Evolutionary conservation across 2,329 filamentous ascomycete genomes (phyloP).

Genomic region (Laburnicola sp.): DNA sequence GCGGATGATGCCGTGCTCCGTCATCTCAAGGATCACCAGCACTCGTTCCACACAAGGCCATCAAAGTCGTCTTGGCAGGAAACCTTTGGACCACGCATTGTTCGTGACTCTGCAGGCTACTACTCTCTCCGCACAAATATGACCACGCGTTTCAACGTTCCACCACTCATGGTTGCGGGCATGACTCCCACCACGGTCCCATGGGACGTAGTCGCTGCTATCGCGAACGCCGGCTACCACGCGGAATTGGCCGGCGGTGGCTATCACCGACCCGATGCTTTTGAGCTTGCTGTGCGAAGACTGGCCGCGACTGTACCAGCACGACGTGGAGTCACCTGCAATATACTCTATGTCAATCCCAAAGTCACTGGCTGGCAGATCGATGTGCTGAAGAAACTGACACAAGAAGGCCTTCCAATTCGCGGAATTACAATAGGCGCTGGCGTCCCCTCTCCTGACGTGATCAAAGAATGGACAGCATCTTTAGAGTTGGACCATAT

Average conservation of each 20-base stretch:
- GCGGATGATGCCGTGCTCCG: too few relatives aligned
- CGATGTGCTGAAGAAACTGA: conserved; percentile 75
- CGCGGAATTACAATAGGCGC: conserved; percentile 91
- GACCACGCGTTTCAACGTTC: conserved; percentile 80
- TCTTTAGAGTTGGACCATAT: conserved; percentile 88
- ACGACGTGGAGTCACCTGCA: conserved; percentile 84
- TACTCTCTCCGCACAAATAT: conserved; percentile 52
- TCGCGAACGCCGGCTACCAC: conserved; percentile 93
- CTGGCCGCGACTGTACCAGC: conserved; percentile 75
- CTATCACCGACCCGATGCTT: conserved; percentile 79
- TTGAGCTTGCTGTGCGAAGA: conserved; percentile 84
- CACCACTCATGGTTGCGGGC: conserved; percentile 85
- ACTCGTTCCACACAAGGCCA: conserved; percentile 2
- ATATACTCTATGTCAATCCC: conserved; percentile 89
- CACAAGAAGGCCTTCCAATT: conserved; percentile 84
- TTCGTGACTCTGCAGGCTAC: conserved; percentile 4
- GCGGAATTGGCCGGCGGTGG: conserved; percentile 89
- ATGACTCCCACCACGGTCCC: conserved; percentile 91
- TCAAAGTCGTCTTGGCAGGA: conserved; percentile 3
- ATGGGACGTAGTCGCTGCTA: conserved; percentile 88
- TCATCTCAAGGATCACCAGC: too few relatives aligned
- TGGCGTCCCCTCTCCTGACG: conserved; percentile 89
- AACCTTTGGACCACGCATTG: conserved; percentile 5
- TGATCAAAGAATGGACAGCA: conserved; percentile 86
- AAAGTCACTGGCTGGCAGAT: conserved; percentile 93